These are phyloP conservation scores for Leishmania arabica DNA, from an alignment of 208 protist species.

Conservation along the genomic window DNA sequence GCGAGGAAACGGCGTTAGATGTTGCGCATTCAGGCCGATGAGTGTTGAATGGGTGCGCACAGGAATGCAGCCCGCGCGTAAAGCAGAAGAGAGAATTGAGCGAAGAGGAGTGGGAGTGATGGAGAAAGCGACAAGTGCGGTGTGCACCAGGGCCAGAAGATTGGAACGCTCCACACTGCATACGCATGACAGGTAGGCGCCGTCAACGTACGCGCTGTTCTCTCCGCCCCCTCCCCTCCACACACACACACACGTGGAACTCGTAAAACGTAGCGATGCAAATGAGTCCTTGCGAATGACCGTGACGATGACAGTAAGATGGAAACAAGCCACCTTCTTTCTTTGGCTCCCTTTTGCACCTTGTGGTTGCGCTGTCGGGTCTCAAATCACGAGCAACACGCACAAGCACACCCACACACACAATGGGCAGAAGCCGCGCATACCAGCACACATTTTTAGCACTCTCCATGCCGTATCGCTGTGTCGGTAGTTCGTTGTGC, in stretches of 20 bases:
- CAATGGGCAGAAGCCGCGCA: neutral
- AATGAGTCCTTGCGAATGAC: neutral
- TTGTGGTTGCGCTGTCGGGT: neutral
- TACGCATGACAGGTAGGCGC: neutral
- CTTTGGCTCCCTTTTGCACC: neutral
- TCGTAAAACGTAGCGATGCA: neutral
- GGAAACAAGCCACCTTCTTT: neutral
- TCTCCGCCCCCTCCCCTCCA: neutral
- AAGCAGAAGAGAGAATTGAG: neutral
- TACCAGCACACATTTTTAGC: neutral
- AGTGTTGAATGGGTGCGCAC: neutral
- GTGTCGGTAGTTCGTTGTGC: neutral
- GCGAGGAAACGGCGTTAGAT: neutral
- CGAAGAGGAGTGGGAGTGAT: neutral
- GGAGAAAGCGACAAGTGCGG: neutral
- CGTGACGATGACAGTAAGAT: neutral
- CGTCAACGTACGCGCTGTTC: neutral
- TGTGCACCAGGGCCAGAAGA: neutral
- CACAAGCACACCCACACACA: neutral
- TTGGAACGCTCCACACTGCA: neutral
- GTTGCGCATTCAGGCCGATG: neutral
- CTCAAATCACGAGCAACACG: neutral
- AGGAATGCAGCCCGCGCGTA: neutral
- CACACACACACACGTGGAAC: neutral
- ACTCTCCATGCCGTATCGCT: neutral